Base-by-base conservation (phyloP, 768 basidiomycete species). In the Daedaleopsis nitida region DNA sequence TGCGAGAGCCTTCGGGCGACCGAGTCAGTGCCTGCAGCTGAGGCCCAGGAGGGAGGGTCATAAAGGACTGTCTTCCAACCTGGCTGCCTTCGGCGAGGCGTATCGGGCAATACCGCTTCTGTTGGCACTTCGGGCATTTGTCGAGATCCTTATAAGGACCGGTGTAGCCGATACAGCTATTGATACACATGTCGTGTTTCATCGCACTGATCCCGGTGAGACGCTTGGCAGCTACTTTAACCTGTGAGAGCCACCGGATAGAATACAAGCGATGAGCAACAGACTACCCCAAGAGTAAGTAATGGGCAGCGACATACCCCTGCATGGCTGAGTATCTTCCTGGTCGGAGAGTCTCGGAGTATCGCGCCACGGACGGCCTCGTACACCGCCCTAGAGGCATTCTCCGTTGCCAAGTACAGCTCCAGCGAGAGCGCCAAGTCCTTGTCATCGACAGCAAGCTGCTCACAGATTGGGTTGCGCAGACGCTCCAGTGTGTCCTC, bases 1-100 rank as follows among this genome's bases (percentile, higher is more conserved):
- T 58, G 0, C 51, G 21, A 0, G 80, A 72, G 12, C 69, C 60
- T 0, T 66, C 60, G 0, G 49, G 55, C 10, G 64, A 65, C 0
- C 73, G 60, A 12, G 72, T 65, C 1, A 76, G 60, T 0, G 80
- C 78, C 52, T 81, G 80, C 0, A 82, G 59, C 45, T 80, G 78
- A 0, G 77, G 80, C 4, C 79, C 78, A 19, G 80, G 49, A 0
- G 72, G 77, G 21, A 81, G 74, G 0, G 78, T 81, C 13, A 57
- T 61, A n/a, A 76, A 75, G n/a, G 75, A 67, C 23, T 76, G 66
- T 0, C 70, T 66, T 0, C 78, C 67, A 1, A 72, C 59, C 52
- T 73, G 71, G 49, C 23, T 37, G 0, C 34, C 34, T 6, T 11
- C 19, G 8, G 39, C 39, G 17, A 42, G 39, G 3, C 10, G 5